A percentile compares a stretch with the other conserved stretches of the same genome.
Evolutionary conservation across 495 filamentous ascomycete genomes (phyloP).

Genomic region (Trypethelium eluteriae): DNA sequence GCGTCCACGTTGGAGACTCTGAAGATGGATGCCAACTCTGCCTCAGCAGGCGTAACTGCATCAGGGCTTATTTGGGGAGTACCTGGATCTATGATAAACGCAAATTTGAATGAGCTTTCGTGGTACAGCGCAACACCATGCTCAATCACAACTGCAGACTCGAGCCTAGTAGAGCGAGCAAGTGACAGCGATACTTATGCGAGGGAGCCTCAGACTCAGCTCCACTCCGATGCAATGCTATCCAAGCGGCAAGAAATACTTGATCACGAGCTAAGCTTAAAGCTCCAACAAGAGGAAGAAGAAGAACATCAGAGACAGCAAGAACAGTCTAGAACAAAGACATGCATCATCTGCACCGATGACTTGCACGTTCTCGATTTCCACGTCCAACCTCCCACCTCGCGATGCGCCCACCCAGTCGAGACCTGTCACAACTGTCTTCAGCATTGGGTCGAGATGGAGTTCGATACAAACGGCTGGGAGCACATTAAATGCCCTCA

Average conservation of each 20-base stretch:
- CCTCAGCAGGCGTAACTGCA: too few relatives aligned
- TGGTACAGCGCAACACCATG: neutral
- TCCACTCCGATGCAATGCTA: neutral
- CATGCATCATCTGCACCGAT: slow-evolving; percentile 18
- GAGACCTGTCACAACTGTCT: slow-evolving; percentile 20
- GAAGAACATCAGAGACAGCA: slow-evolving; percentile 1
- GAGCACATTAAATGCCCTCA: slow-evolving; percentile 25
- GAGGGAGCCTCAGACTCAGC: neutral
- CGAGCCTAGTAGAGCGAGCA: neutral
- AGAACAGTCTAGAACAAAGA: neutral
- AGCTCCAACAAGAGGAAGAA: slow-evolving; percentile 4
- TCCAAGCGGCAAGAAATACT: neutral
- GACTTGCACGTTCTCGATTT: slow-evolving; percentile 5
- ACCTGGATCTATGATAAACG: too few relatives aligned
- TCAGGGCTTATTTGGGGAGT: too few relatives aligned
- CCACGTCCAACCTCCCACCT: slow-evolving; percentile 10
- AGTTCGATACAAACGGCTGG: slow-evolving; percentile 21
- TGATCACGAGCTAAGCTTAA: neutral
- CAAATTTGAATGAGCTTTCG: too few relatives aligned
- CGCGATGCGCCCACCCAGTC: slow-evolving; percentile 10
- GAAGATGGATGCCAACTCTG: too few relatives aligned
- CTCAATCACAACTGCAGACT: neutral
- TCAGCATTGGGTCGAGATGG: slow-evolving; percentile 21
- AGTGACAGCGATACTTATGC: neutral
- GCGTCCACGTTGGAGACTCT: too few relatives aligned